Percentiles rank a stretch among this genome's conserved stretches.
These are phyloP conservation scores for Zygosaccharomyces pseudobailii DNA, from an alignment of 1,139 yeast genomes.

Conservation along the genomic window DNA sequence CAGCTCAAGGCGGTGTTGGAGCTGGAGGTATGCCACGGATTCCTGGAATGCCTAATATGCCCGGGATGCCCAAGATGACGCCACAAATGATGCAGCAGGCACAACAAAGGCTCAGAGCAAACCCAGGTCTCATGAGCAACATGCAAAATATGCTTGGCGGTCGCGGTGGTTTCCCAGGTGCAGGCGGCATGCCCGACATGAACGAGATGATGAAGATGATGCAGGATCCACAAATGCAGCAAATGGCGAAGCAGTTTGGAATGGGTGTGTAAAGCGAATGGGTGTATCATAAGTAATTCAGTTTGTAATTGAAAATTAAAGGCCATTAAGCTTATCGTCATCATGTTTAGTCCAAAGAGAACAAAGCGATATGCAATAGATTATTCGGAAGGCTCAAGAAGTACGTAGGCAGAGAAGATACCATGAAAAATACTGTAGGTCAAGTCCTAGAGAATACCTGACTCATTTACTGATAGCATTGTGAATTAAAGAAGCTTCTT, in stretches of 20 bases:
- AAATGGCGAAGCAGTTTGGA: conserved; percentile 72
- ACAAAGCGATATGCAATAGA: no score
- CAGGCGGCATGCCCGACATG: conserved; percentile 44
- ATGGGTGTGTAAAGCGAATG: no score
- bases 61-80: conserved; percentile 38
- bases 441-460: no score
- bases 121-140: conserved; percentile 63
- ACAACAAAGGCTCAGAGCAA: conserved; percentile 55
- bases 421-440: no score
- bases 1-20: conserved; percentile 43
- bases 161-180: conserved; percentile 47
- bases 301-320: background rate
- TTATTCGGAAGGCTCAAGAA: no score
- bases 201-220: conserved; percentile 55
- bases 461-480: no score
- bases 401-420: no score
- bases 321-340: no score
- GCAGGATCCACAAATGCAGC: conserved; percentile 70
- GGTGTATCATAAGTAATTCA: conserved; percentile 1
- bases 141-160: conserved; percentile 51
- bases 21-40: conserved; percentile 39
- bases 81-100: conserved; percentile 39
- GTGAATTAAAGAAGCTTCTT: no score
- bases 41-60: conserved; percentile 32
- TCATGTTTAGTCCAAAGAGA: no score